Base-by-base conservation (phyloP, 257 asterid species). In the Petunia secreta region DNA sequence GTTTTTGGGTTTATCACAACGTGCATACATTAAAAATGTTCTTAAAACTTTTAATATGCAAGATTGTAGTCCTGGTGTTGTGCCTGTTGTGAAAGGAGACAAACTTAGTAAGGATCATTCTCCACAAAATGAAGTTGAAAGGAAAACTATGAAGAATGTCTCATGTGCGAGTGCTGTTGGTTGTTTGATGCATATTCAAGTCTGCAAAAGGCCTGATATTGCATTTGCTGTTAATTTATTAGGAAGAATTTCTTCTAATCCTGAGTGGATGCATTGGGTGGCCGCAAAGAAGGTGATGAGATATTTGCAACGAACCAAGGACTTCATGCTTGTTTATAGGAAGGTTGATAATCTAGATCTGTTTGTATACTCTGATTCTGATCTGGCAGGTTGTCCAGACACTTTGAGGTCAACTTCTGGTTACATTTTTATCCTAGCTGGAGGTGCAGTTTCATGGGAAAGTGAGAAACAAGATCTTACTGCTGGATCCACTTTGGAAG, bases 111-210 rank as follows among this genome's bases (percentile, higher is more conserved):
- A 53, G 39, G 5, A 64, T 50, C 10, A 68, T n/a, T 77, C 69
- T 58, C 80, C 82, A 55, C 77, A 78, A 52, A 79, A 79, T 73
- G 73, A 73, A 68, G 54, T 68, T 65, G 71, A 81, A 71, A 82
- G 78, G 63, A 41, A 80, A 78, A 76, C 37, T 1, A 10, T 75
- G 68, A 75, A 57, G 1, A 9, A 37, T 39, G 7, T 39, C 1
- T 44, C 41, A 15, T 78, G 34, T 50, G 58, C 62, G 3, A 44
- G 38, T 78, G 52, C 4, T 2, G 53, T 77, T 16, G 80, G 11
- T 9, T 40, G 10, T 15, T 76, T 60, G 41, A 44, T 44, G 48
- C 6, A 44, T 44, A 44, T 44, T 3, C 48, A 44, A 0, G 48
- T 44, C 6, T 44, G 48, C 6, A 44, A 4, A 44, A 44, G 58